Evolutionary conservation across 176 grass and related monocot genomes (phyloP).

Genomic region (Tillandsia fasciculata): DNA sequence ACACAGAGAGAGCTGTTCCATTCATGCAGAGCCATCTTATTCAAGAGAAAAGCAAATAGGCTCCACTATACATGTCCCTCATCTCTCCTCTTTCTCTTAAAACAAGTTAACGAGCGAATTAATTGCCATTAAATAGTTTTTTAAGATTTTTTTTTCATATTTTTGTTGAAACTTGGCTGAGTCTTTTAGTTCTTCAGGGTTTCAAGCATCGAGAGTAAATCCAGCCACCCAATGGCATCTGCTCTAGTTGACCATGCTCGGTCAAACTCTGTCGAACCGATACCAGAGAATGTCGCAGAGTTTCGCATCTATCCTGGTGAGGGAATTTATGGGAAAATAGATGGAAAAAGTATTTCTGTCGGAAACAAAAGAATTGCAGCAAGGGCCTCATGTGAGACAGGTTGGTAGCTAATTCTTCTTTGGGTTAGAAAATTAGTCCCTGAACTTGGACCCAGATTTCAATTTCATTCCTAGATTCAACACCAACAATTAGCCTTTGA

Average conservation of each 20-base stretch:
- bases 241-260: slow-evolving; percentile 67
- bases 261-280: slow-evolving; percentile 56
- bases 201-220: slow-evolving; percentile 89
- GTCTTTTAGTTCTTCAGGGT: slow-evolving; percentile 41
- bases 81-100: too few species aligned
- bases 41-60: too few species aligned
- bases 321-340: slow-evolving; percentile 79
- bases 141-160: background rate
- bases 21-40: too few species aligned
- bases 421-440: background rate
- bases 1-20: too few species aligned
- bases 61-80: too few species aligned
- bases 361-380: slow-evolving; percentile 80
- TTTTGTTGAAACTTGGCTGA: background rate
- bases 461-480: background rate
- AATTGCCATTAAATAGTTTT: background rate
- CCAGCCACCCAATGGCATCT: slow-evolving; percentile 91
- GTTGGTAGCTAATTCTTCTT: slow-evolving; percentile 24
- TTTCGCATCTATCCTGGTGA: slow-evolving; percentile 76
- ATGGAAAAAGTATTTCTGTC: slow-evolving; percentile 54
- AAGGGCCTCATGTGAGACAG: slow-evolving; percentile 60
- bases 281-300: slow-evolving; percentile 58
- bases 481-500: too few species aligned
- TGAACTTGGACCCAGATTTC: background rate
- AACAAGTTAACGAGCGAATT: too few species aligned